Base-by-base conservation (phyloP, 2,329 filamentous ascomycete species). In the Tetracladium maxilliforme region DNA sequence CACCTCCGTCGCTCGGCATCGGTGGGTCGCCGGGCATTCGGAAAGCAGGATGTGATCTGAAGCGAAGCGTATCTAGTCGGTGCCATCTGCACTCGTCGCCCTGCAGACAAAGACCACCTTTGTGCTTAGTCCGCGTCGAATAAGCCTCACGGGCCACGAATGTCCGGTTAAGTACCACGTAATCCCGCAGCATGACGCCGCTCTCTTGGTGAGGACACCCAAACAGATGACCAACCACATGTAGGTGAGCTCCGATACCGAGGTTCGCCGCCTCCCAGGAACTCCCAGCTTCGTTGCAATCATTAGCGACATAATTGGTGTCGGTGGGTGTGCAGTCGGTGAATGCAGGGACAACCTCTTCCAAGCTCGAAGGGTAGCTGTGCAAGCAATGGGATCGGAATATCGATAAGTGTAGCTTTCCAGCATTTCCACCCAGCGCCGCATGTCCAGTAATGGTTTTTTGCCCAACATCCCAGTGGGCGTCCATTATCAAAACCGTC, bases 201-300 rank as follows among this genome's bases (percentile, higher is more conserved):
- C 60, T 78, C 42, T 90, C 82, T 44, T 92, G 83, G 43, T 92
- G 81, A 7, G 83, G 82, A 36, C 82, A 92, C 24, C 87, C 87
- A 37, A 95, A 79, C 13, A 93, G 51, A 51, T 92, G 87, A 4
- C 87, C 87, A 1, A 78, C 78, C 50, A 94, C 84, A 48, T 92
- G 87, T 23, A 95, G 51, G 48, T 95, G 87, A 7, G 83, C 86
- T 6, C 87, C 87, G 35, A 95, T 92, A 16, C 86, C 86, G 32
- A 93, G 78, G 39, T 87, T 92, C 14, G 82, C 84, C n/a, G 84
- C 74, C 47, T 95, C 87, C 87, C 87, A 95, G 23, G 74, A 90
- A 44, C 81, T 92, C 14, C 86, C 86, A 6, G 75, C 76, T 36
- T 93, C 81, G 38, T 79, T 78, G 47, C 73, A 82, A 45, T 92